Conservation (phyloP, 805 yeast genomes). For the Ogataea salicorniae region DNA sequence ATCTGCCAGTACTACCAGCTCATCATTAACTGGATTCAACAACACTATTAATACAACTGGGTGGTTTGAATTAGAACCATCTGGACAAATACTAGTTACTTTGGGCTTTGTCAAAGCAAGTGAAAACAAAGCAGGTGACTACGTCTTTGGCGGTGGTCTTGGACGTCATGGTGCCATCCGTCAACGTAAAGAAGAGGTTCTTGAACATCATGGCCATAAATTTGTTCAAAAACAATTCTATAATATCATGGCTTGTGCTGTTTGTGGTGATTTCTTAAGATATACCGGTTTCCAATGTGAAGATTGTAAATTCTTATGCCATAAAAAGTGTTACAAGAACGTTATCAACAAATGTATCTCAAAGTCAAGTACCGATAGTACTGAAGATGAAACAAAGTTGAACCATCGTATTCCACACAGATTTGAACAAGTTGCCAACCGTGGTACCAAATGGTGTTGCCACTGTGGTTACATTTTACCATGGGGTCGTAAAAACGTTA, state of each 20-base stretch:
- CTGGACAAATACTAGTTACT: slow-evolving; percentile 80
- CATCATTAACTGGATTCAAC: slow-evolving; percentile 6
- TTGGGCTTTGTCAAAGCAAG: slow-evolving; percentile 70
- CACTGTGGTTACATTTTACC: slow-evolving; percentile 97
- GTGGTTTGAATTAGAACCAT: slow-evolving; percentile 92
- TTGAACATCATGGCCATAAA: slow-evolving; percentile 95
- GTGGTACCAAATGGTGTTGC: slow-evolving; percentile 99
- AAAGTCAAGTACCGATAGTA: slow-evolving; percentile 62
- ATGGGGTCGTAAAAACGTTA: slow-evolving; percentile 87
- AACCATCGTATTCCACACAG: slow-evolving; percentile 97
- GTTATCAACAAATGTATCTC: slow-evolving; percentile 83
- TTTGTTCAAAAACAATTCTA: slow-evolving; percentile 94
- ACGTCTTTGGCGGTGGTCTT: slow-evolving; percentile 54
- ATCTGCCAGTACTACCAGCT: slow-evolving; percentile 10
- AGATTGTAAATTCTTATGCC: slow-evolving; percentile 76
- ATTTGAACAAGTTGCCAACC: slow-evolving; percentile 85
- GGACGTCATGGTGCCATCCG: slow-evolving; percentile 98
- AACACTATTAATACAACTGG: slow-evolving; percentile 48
- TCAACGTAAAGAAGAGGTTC: slow-evolving; percentile 84
- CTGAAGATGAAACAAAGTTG: slow-evolving; percentile 71
- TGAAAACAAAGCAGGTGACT: slow-evolving; percentile 40
- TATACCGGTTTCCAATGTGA: slow-evolving; percentile 85
- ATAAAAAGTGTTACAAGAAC: slow-evolving; percentile 72
- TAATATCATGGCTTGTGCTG: slow-evolving; percentile 94
- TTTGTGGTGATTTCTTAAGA: slow-evolving; percentile 92